Conservation (phyloP, 345 rosid species). For the Salix koriyanagi region DNA sequence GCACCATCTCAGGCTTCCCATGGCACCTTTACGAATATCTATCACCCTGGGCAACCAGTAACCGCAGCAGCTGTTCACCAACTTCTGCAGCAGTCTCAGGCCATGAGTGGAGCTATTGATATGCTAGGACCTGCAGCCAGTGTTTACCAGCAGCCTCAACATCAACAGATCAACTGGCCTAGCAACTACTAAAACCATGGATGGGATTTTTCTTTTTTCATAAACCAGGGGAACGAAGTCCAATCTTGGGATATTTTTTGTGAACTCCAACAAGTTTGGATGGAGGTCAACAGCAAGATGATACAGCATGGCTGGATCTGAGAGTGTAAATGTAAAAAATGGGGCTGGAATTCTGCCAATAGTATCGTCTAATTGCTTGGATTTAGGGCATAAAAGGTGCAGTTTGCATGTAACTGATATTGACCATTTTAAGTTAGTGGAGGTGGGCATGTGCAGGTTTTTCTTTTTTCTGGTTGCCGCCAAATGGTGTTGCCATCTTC, state of each 20-base stretch:
- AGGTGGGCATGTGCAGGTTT: constrained; percentile 46
- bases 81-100: constrained; percentile 73
- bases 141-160: constrained; percentile 91
- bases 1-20: constrained; percentile 70
- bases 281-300: constrained; percentile 23
- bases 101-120: constrained; percentile 62
- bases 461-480: constrained; percentile 28
- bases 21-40: constrained; percentile 58
- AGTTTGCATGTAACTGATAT: constrained; percentile 43
- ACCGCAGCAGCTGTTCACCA: constrained; percentile 64
- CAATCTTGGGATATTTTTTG: constrained; percentile 38
- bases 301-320: constrained; percentile 31
- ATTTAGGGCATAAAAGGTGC: constrained; percentile 29
- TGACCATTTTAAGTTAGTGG: constrained; percentile 38
- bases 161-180: constrained; percentile 85
- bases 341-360: constrained; percentile 25
- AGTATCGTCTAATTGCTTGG: constrained; percentile 40
- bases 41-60: constrained; percentile 74
- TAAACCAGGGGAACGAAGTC: constrained; percentile 31
- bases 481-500: constrained; percentile 32
- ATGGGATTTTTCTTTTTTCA: constrained; percentile 32
- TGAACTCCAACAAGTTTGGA: constrained; percentile 41
- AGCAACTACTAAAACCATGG: constrained; percentile 63
- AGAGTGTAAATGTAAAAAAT: constrained; percentile 27
- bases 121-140: constrained; percentile 64